These are phyloP conservation scores for Fonsecaea multimorphosa DNA, from an alignment of 2,329 filamentous ascomycete species.

Conservation along the genomic window DNA sequence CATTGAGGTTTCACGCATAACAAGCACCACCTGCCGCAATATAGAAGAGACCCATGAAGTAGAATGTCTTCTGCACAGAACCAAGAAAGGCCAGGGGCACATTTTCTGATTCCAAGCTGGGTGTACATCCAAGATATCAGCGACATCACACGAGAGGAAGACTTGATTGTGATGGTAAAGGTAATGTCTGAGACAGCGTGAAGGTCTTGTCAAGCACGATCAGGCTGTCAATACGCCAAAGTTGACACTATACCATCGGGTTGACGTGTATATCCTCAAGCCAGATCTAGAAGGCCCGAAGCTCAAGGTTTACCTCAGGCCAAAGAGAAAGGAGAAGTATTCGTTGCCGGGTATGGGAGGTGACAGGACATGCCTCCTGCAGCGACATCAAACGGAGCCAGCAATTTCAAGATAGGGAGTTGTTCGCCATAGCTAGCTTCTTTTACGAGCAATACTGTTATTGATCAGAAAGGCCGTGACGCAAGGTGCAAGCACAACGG, in stretches of 20 bases:
- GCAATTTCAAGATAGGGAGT: not conserved
- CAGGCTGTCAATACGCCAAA: not conserved
- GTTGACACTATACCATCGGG: not conserved
- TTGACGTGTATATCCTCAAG: too few relatives aligned
- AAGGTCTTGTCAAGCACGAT: too few relatives aligned
- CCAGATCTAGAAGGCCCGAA: not conserved
- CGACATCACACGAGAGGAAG: too few relatives aligned
- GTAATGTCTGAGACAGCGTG: too few relatives aligned
- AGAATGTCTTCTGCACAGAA: too few relatives aligned
- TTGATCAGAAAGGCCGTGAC: not conserved
- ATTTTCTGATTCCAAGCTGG: too few relatives aligned
- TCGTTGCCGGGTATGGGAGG: not conserved
- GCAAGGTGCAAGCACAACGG: not conserved
- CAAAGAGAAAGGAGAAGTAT: not conserved
- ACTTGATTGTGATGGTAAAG: too few relatives aligned
- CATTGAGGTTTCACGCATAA: too few relatives aligned
- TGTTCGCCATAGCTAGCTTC: not conserved
- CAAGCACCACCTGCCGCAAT: too few relatives aligned
- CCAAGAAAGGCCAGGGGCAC: too few relatives aligned
- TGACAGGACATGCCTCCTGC: not conserved
- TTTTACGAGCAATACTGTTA: not conserved
- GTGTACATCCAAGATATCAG: too few relatives aligned
- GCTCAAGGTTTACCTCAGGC: not conserved
- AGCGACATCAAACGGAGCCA: not conserved
- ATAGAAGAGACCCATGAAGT: too few relatives aligned